Evolutionary conservation across 179 eudicot genomes (phyloP).

Genomic region (Beta macrorhiza): DNA sequence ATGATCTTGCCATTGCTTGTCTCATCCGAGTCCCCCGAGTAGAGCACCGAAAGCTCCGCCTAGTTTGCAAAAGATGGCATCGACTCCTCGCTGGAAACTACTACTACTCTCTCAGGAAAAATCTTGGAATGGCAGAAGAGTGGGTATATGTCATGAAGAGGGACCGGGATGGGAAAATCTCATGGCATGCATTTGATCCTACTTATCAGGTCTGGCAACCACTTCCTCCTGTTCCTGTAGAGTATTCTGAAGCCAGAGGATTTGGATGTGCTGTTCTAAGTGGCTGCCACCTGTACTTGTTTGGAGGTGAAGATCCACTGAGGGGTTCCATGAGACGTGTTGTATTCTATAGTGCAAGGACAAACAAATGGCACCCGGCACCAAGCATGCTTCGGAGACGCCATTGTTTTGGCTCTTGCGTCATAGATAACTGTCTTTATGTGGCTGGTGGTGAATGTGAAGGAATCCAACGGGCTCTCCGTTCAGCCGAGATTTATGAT

Average conservation of each 20-base stretch:
- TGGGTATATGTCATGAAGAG: constrained; percentile 94
- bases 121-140: constrained; percentile 86
- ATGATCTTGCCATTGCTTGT: constrained; percentile 94
- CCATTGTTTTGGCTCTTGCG: constrained; percentile 89
- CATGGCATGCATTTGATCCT: constrained; percentile 98
- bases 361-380: constrained; percentile 94
- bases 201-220: constrained; percentile 91
- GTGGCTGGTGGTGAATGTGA: constrained; percentile 98
- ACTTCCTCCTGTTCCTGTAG: constrained; percentile 86
- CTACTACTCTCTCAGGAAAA: constrained; percentile 78
- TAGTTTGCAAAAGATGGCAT: constrained; percentile 91
- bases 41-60: constrained; percentile 82
- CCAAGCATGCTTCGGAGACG: constrained; percentile 89
- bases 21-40: constrained; percentile 91
- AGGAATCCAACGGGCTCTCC: constrained; percentile 76
- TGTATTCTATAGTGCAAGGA: constrained; percentile 85
- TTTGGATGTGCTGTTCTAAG: constrained; percentile 97
- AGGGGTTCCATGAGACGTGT: constrained; percentile 89
- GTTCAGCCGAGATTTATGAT: constrained; percentile 90
- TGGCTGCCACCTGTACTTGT: constrained; percentile 83
- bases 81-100: constrained; percentile 76
- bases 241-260: constrained; percentile 83
- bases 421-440: constrained; percentile 84
- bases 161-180: constrained; percentile 84
- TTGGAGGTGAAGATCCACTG: constrained; percentile 87